phyloP scores from a whole-genome alignment of 371 early-diverging fungal species.

The Chytridiales sp. region DNA sequence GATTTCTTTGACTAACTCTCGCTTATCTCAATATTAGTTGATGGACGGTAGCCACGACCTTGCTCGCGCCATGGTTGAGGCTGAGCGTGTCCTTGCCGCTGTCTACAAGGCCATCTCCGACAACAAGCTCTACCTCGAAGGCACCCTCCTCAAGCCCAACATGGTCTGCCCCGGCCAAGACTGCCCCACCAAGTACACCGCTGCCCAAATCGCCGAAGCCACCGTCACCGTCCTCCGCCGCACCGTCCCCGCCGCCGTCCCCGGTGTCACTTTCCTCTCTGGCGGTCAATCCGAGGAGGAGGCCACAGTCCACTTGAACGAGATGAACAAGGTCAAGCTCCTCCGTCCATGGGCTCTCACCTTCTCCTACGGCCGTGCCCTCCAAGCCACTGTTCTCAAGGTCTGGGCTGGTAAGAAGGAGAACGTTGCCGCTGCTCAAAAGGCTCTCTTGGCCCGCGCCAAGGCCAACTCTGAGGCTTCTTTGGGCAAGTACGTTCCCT shows the following conservation, averaged over 20 bases:
- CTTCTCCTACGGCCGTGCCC: conserved; percentile 70
- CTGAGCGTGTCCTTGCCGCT: conserved; percentile 53
- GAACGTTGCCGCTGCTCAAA: conserved; percentile 60
- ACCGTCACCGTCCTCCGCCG: conserved; percentile 57
- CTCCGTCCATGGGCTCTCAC: conserved; percentile 59
- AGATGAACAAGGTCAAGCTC: conserved; percentile 45
- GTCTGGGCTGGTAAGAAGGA: conserved; percentile 58
- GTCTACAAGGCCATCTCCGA: conserved; percentile 53
- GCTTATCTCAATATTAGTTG: too few relatives aligned
- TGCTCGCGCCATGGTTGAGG: conserved; percentile 49
- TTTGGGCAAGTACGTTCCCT: conserved; percentile 46
- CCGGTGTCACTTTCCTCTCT: conserved; percentile 68
- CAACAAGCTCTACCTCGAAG: conserved; percentile 61
- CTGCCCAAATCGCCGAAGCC: conserved; percentile 52
- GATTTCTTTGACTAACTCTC: too few relatives aligned
- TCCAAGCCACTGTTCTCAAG: conserved; percentile 60
- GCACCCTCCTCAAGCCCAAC: conserved; percentile 65
- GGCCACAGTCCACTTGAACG: conserved; percentile 60
- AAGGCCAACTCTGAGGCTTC: conserved; percentile 56
- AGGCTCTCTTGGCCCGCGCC: conserved; percentile 47
- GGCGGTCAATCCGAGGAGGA: conserved; percentile 67
- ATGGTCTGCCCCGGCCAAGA: conserved; percentile 63
- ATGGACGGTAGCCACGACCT: conserved; percentile 65
- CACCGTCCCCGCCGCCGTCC: conserved; percentile 62
- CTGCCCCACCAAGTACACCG: conserved; percentile 45